Evolutionary conservation across 257 asterid genomes (phyloP).

Genomic region (Handroanthus guayacan): DNA sequence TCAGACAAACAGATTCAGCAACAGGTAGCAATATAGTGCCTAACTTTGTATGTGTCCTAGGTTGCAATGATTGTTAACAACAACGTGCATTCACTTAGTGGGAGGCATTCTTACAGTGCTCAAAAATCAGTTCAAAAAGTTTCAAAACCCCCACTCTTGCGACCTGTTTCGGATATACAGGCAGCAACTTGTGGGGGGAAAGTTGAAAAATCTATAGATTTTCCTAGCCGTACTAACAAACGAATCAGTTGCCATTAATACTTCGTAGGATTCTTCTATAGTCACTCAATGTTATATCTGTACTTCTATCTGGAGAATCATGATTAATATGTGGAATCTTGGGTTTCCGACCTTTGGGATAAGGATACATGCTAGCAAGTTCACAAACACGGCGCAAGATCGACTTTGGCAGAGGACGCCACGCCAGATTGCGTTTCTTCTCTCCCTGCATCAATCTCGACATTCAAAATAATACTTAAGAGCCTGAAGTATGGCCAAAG

Average conservation of each 20-base stretch:
- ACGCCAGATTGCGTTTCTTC: constrained; percentile 75
- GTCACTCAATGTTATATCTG: constrained; percentile 62
- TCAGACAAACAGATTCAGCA: neutral
- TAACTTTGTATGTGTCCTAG: neutral
- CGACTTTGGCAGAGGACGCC: constrained; percentile 94
- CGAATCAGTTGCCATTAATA: constrained; percentile 47
- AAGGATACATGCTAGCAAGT: constrained; percentile 73
- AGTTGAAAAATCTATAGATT: constrained; percentile 3
- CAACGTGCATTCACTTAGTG: neutral
- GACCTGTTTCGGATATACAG: constrained; percentile 23
- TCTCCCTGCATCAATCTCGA: constrained; percentile 61
- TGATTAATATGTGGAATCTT: constrained; percentile 41
- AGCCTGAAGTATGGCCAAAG: neutral
- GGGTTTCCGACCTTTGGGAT: constrained; percentile 72
- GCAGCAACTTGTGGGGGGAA: constrained; percentile 13
- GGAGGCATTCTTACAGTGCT: constrained; percentile 2
- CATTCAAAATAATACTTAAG: neutral
- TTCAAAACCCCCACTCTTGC: constrained; percentile 11
- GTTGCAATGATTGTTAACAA: constrained; percentile 15
- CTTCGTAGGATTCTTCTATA: constrained; percentile 60
- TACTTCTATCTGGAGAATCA: constrained; percentile 52
- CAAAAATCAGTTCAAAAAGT: constrained; percentile 23
- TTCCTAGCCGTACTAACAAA: constrained; percentile 14
- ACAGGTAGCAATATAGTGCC: neutral
- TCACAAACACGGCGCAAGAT: constrained; percentile 76